Evolutionary conservation across 768 basidiomycete species (phyloP).

Genomic region (Tephrocybe rancida): DNA sequence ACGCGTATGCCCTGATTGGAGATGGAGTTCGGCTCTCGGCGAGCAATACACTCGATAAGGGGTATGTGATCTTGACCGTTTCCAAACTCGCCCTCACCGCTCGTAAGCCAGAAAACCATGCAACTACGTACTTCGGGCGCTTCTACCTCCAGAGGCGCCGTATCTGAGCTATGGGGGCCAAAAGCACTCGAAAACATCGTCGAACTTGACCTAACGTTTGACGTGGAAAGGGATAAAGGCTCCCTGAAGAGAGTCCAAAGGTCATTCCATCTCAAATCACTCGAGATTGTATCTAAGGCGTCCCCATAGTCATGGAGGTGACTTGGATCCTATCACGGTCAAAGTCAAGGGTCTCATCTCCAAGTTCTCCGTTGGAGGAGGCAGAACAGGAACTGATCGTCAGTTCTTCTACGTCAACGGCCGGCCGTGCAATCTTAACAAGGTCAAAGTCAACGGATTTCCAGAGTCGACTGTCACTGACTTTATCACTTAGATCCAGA

Average conservation of each 20-base stretch:
- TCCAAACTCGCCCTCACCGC: background rate
- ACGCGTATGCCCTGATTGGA: slow-evolving; percentile 83
- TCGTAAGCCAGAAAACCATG: slow-evolving; percentile 57
- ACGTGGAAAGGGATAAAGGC: slow-evolving; percentile 66
- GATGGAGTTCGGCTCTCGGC: slow-evolving; percentile 76
- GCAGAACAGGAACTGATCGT: slow-evolving; percentile 77
- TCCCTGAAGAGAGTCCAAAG: slow-evolving; percentile 38
- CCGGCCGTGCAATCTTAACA: slow-evolving; percentile 78
- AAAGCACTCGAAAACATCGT: slow-evolving; percentile 77
- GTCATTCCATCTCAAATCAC: slow-evolving; percentile 16
- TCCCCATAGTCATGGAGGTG: slow-evolving; percentile 7
- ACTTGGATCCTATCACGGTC: slow-evolving; percentile 39
- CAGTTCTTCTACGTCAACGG: slow-evolving; percentile 96
- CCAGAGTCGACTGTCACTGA: background rate
- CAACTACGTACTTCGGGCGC: slow-evolving; percentile 78
- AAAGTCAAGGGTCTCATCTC: slow-evolving; percentile 81
- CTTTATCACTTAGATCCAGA: slow-evolving; percentile 62
- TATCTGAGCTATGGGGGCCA: slow-evolving; percentile 82
- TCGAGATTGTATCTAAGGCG: background rate
- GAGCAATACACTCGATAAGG: slow-evolving; percentile 66
- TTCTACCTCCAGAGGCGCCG: slow-evolving; percentile 60
- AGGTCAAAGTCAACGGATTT: slow-evolving; percentile 43
- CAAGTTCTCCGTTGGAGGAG: slow-evolving; percentile 74
- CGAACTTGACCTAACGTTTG: slow-evolving; percentile 70
- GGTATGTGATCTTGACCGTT: slow-evolving; percentile 50